Conservation (phyloP, 2,329 filamentous ascomycete genomes). For the Colletotrichum tropicicola region DNA sequence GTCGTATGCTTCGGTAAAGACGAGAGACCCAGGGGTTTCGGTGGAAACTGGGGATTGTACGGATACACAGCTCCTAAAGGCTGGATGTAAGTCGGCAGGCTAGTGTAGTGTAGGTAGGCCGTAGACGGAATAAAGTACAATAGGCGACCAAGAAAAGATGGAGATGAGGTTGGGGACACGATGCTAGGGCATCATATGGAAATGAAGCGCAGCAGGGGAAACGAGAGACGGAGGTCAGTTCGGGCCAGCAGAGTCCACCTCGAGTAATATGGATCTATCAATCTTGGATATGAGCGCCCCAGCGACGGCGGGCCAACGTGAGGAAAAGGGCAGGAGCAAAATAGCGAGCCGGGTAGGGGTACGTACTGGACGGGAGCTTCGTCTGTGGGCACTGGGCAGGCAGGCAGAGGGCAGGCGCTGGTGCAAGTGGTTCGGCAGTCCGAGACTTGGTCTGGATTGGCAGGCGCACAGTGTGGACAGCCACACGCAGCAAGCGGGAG, state of each 20-base stretch:
- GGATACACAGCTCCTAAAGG: slow-evolving; percentile 3
- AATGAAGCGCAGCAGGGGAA: slow-evolving; percentile 26
- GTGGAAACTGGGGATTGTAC: slow-evolving; percentile 3
- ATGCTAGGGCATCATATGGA: slow-evolving; percentile 30
- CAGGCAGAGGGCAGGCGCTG: no score
- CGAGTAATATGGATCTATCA: slow-evolving; percentile 29
- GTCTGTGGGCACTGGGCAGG: not conserved
- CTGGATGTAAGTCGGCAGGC: slow-evolving; percentile 5
- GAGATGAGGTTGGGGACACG: slow-evolving; percentile 22
- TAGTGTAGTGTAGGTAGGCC: not conserved
- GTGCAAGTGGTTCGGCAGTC: slow-evolving; percentile 9
- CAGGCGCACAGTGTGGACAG: not conserved
- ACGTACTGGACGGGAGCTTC: slow-evolving; percentile 1
- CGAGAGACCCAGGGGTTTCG: not conserved
- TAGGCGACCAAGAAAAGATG: slow-evolving; percentile 15
- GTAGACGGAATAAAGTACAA: slow-evolving; percentile 14
- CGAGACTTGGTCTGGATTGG: not conserved
- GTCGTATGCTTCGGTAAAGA: not conserved
- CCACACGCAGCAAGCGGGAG: not conserved
- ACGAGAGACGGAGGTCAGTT: slow-evolving; percentile 22
- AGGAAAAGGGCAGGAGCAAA: slow-evolving; percentile 25
- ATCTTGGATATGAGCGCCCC: slow-evolving; percentile 24
- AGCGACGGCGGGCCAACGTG: slow-evolving; percentile 31
- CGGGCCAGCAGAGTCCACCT: slow-evolving; percentile 22
- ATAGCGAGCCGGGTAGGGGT: slow-evolving; percentile 2